Evolutionary conservation across 179 eudicot species (phyloP), one percentile per base, ranked within the genome.

Genomic region (Gypsophila paniculata): DNA sequence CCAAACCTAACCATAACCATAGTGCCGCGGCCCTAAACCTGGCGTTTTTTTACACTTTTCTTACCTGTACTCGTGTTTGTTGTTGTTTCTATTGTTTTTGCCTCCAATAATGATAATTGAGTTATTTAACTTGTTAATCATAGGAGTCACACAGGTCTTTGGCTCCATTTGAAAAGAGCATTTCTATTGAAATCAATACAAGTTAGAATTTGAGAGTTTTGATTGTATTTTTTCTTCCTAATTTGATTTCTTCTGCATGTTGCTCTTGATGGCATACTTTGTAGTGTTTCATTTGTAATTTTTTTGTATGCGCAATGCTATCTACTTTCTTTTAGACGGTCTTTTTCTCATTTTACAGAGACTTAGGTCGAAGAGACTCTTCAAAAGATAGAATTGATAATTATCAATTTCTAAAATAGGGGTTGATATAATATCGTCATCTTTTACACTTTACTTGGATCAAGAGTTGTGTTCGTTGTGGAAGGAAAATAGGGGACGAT

Each of bases 1-100:
- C 52, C 4, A 13, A 10, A 38, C 64, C 77, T 77, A 68, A 34
- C 52, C 52, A 9, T 46, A 46, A 46, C 39, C 64, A 74, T 8
- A 65, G 48, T 53, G 78, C 65, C 65, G 75, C 73, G 67, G 53
- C 81, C 29, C 74, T 71, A 48, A n/a, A 80, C 44, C 72, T 76
- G 72, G 76, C 51, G 39, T 72, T 38, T 74, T 42, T 10, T 15
- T n/a, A 8, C 18, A 19, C 25, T 68, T 55, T 2, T 52, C 66
- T 22, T 69, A n/a, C n/a, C n/a, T n/a, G n/a, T 21, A 75, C 26
- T 72, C 34, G 75, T 68, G 22, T 68, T 59, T 51, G 57, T 72
- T 63, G 70, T 72, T 75, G 76, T 79, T 75, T 72, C 67, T 34
- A 36, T 68, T 68, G 74, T 44, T 29, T 75, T 75, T 62, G 78